phyloP scores from a whole-genome alignment of 495 filamentous ascomycete species.

The Podospora australis region DNA sequence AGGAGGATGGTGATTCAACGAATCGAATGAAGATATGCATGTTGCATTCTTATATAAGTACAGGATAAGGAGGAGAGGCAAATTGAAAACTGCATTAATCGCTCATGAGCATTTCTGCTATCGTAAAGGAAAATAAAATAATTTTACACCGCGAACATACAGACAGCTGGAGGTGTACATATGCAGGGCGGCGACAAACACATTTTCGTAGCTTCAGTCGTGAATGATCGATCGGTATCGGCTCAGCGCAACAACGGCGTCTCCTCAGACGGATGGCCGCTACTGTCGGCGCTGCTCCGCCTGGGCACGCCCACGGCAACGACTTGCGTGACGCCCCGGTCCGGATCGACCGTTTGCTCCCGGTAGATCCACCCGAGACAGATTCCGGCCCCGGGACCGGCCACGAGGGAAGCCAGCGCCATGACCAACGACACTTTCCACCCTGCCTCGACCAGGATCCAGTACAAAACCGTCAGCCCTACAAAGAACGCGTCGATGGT shows the following conservation, averaged over 20 bases:
- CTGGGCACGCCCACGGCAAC: conserved; percentile 23
- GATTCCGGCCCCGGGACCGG: conserved; percentile 34
- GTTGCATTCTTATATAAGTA: too few species aligned
- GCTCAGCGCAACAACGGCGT: conserved; percentile 26
- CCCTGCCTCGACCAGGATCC: conserved; percentile 35
- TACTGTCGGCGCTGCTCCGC: conserved; percentile 5
- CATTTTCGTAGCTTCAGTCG: too few species aligned
- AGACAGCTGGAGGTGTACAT: too few species aligned
- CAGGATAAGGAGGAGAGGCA: too few species aligned
- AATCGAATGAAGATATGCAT: too few species aligned
- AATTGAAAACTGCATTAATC: too few species aligned
- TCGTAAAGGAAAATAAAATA: too few species aligned
- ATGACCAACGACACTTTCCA: conserved; percentile 24
- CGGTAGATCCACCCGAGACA: conserved; percentile 33
- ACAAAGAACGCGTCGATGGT: conserved; percentile 30
- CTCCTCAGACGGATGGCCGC: conserved; percentile 16
- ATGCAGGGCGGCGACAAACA: too few species aligned
- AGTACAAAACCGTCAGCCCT: conserved; percentile 33
- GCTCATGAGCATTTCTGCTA: too few species aligned
- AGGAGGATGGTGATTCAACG: too few species aligned
- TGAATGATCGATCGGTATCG: too few species aligned
- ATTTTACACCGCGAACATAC: too few species aligned
- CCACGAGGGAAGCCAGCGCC: conserved; percentile 20
- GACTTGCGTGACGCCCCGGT: conserved; percentile 12
- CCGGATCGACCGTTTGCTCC: conserved; percentile 26